Percentiles rank a stretch among this genome's conserved stretches.
phyloP scores from a whole-genome alignment of 1,284 basidiomycete genomes.

The Leccinum pachyderme region DNA sequence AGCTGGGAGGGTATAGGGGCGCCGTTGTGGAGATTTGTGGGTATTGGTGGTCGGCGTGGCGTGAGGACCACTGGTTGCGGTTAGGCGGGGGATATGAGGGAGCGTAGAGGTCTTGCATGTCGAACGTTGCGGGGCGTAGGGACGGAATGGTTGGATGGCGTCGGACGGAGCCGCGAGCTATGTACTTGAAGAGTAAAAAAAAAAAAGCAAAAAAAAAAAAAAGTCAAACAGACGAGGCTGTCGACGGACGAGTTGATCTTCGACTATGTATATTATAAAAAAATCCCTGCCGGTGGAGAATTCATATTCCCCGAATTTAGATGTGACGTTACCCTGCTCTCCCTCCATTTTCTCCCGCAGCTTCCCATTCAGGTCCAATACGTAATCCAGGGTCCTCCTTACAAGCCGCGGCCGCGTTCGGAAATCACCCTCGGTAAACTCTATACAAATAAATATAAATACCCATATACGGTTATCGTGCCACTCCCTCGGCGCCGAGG shows the following conservation, averaged over 20 bases:
- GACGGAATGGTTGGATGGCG: conserved; percentile 35
- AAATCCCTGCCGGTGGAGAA: conserved; percentile 39
- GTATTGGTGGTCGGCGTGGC: conserved; percentile 35
- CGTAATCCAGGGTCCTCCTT: conserved; percentile 36
- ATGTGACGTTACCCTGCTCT: conserved; percentile 31
- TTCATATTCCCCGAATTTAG: conserved; percentile 39
- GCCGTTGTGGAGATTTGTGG: conserved; percentile 34
- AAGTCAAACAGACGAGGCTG: conserved; percentile 30
- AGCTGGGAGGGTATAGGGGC: conserved; percentile 47
- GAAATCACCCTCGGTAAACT: conserved; percentile 41
- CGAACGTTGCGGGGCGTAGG: conserved; percentile 36
- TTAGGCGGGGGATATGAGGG: conserved; percentile 46
- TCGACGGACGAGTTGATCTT: conserved; percentile 33
- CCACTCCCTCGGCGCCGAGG: conserved; percentile 42
- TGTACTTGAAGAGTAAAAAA: conserved; percentile 29
- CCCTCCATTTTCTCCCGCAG: conserved; percentile 36
- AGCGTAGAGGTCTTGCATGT: conserved; percentile 63
- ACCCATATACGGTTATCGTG: conserved; percentile 27
- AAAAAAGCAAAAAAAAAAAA: conserved; percentile 11
- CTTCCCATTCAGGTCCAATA: conserved; percentile 28
- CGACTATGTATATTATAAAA: conserved; percentile 40
- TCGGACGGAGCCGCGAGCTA: conserved; percentile 33
- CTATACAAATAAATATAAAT: conserved; percentile 25
- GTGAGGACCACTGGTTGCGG: conserved; percentile 36
- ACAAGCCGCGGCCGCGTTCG: conserved; percentile 39